phyloP scores from a whole-genome alignment of 768 basidiomycete species.

The Termitomyces sp. region DNA sequence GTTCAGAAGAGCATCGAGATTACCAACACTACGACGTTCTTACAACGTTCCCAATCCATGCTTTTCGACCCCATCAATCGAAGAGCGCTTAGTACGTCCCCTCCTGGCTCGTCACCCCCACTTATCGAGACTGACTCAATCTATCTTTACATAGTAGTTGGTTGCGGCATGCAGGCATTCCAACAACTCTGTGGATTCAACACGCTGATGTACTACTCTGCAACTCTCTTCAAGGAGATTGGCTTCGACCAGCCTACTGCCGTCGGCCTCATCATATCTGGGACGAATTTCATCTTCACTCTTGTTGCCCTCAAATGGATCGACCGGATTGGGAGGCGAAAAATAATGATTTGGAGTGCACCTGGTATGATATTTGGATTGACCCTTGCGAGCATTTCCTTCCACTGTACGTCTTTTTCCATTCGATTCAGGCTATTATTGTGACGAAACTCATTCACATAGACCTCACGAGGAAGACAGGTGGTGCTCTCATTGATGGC shows the following conservation, averaged over 20 bases:
- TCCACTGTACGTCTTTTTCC: slow-evolving; percentile 11
- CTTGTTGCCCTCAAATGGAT: slow-evolving; percentile 11
- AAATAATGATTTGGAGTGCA: slow-evolving; percentile 18
- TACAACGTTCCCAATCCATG: slow-evolving; percentile 53
- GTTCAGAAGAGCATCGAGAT: slow-evolving; percentile 64
- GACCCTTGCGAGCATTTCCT: slow-evolving; percentile 18
- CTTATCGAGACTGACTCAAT: not conserved
- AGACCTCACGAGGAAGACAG: slow-evolving; percentile 35
- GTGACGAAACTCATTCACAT: not conserved
- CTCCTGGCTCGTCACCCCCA: not conserved
- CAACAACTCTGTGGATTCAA: slow-evolving; percentile 88
- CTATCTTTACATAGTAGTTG: slow-evolving; percentile 55
- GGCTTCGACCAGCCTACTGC: slow-evolving; percentile 83
- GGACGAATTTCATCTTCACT: slow-evolving; percentile 33
- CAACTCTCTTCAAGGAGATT: slow-evolving; percentile 75
- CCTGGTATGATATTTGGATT: slow-evolving; percentile 19
- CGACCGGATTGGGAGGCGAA: slow-evolving; percentile 17
- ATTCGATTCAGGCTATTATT: not conserved
- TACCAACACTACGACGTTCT: slow-evolving; percentile 56
- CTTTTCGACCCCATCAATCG: slow-evolving; percentile 56
- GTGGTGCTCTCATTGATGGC: slow-evolving; percentile 56
- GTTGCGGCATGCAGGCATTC: slow-evolving; percentile 78
- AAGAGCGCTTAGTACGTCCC: slow-evolving; percentile 60
- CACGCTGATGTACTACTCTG: slow-evolving; percentile 72
- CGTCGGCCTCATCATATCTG: slow-evolving; percentile 74